A percentile compares a stretch with the other conserved stretches of the same genome.
phyloP scores from a whole-genome alignment of 2,329 filamentous ascomycete genomes.

The Magnaporthiopsis rhizophila region DNA sequence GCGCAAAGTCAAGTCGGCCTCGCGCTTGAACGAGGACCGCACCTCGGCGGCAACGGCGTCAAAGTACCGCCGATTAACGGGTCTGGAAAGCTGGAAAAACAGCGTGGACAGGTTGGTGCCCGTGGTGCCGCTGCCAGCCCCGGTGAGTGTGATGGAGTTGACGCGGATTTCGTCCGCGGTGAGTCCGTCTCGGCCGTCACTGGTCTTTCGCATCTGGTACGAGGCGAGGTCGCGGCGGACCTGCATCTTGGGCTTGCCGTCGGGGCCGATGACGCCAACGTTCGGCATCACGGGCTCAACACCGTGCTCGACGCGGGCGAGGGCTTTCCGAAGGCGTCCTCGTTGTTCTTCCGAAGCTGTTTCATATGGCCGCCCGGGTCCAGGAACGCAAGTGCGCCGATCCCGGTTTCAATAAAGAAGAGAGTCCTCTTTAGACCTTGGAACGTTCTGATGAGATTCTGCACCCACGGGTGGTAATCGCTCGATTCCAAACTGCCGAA shows the following conservation, averaged over 20 bases:
- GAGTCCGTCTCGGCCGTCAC: slow-evolving; percentile 3
- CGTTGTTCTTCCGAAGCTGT: neutral
- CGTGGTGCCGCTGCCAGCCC: slow-evolving; percentile 17
- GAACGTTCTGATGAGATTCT: slow-evolving; percentile 15
- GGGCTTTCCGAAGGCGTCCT: neutral
- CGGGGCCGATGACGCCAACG: neutral
- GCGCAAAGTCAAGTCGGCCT: neutral
- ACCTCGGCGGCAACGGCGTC: neutral
- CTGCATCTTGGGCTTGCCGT: neutral
- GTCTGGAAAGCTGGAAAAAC: slow-evolving; percentile 14
- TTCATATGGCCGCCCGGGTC: no score
- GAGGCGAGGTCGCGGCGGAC: slow-evolving; percentile 1
- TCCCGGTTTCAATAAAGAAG: neutral
- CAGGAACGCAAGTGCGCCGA: neutral
- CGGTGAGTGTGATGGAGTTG: slow-evolving; percentile 16
- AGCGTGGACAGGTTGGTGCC: slow-evolving; percentile 14
- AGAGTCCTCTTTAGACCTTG: neutral
- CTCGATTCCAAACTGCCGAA: slow-evolving; percentile 12
- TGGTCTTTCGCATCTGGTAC: slow-evolving; percentile 4
- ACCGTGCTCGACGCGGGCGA: neutral
- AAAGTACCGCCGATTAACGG: slow-evolving; percentile 12
- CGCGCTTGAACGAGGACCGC: neutral
- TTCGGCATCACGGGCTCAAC: neutral
- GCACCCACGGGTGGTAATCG: slow-evolving; percentile 13
- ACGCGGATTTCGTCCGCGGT: slow-evolving; percentile 16